These are phyloP conservation scores for Houttuynia cordata DNA, from an alignment of 164 flowering plant genomes.

Conservation along the genomic window DNA sequence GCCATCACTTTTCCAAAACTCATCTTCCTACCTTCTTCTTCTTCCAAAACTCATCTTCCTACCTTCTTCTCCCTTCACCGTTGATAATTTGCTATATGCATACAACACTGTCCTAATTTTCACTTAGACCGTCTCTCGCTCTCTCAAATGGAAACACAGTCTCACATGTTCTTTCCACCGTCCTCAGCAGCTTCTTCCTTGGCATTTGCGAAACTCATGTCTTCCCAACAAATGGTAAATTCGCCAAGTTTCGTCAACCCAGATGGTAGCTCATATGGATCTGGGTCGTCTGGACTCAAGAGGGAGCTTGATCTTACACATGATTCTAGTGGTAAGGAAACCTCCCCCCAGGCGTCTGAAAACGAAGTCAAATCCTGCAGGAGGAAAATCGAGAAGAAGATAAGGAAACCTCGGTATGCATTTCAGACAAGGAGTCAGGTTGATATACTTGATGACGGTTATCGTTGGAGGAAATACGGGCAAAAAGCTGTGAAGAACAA, in stretches of 20 bases:
- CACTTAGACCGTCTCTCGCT: no score
- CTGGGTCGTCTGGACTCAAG: conserved; percentile 17
- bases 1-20: no score
- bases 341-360: conserved; percentile 6
- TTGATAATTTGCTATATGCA: no score
- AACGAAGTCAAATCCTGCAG: conserved; percentile 8
- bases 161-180: no score
- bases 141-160: no score
- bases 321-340: not conserved
- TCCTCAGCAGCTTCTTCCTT: no score
- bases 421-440: conserved; percentile 73
- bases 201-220: conserved; percentile 3
- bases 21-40: no score
- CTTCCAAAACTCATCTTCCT: no score
- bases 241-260: conserved; percentile 5
- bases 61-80: no score
- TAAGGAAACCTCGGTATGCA: conserved; percentile 43
- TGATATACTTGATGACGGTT: conserved; percentile 88
- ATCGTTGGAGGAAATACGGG: conserved; percentile 88
- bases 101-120: no score
- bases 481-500: conserved; percentile 87
- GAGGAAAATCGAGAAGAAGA: conserved; percentile 39
- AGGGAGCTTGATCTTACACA: not conserved
- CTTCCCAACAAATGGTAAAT: not conserved
- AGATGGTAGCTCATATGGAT: conserved; percentile 12